A percentile compares a stretch with the other conserved stretches of the same genome.
These are phyloP conservation scores for Pseudogymnoascus sp. DNA, from an alignment of 2,329 filamentous ascomycete species.

Conservation along the genomic window DNA sequence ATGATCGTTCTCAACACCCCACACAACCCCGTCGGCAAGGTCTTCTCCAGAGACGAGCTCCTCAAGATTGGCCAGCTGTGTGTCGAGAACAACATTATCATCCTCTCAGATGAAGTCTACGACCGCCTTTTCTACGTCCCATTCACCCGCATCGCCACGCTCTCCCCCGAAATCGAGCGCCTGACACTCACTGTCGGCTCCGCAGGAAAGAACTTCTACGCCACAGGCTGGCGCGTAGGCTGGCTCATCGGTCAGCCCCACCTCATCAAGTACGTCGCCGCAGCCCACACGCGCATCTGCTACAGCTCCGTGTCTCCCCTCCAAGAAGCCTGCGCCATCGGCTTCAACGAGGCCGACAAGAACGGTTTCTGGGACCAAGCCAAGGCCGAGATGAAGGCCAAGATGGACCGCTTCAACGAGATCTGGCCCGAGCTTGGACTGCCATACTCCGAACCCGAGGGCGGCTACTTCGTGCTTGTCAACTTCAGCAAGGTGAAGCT, in stretches of 20 bases:
- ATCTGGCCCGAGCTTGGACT: slow-evolving; percentile 68
- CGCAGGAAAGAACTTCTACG: slow-evolving; percentile 97
- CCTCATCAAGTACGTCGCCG: slow-evolving; percentile 82
- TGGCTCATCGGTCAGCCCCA: slow-evolving; percentile 88
- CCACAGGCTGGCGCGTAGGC: slow-evolving; percentile 90
- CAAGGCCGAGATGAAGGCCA: slow-evolving; percentile 78
- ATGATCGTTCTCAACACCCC: slow-evolving; percentile 91
- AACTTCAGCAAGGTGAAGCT: slow-evolving; percentile 85
- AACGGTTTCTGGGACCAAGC: slow-evolving; percentile 82
- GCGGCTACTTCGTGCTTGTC: slow-evolving; percentile 93
- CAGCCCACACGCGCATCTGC: slow-evolving; percentile 92
- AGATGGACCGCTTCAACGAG: slow-evolving; percentile 79
- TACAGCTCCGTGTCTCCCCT: slow-evolving; percentile 89
- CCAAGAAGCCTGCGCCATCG: slow-evolving; percentile 89
- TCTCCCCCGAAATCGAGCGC: slow-evolving; percentile 81
- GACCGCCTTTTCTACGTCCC: slow-evolving; percentile 92
- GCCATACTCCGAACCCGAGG: slow-evolving; percentile 66
- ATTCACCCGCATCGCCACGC: slow-evolving; percentile 83
- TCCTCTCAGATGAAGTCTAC: slow-evolving; percentile 88
- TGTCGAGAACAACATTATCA: slow-evolving; percentile 88
- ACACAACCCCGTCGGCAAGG: slow-evolving; percentile 93
- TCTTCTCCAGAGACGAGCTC: slow-evolving; percentile 78
- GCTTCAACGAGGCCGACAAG: slow-evolving; percentile 81
- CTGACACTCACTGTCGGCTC: slow-evolving; percentile 91
- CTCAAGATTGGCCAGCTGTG: slow-evolving; percentile 79